Evolutionary conservation across 371 early-diverging fungal species (phyloP), one percentile per base, ranked within the genome.

Genomic region (Catenaria anguillulae): DNA sequence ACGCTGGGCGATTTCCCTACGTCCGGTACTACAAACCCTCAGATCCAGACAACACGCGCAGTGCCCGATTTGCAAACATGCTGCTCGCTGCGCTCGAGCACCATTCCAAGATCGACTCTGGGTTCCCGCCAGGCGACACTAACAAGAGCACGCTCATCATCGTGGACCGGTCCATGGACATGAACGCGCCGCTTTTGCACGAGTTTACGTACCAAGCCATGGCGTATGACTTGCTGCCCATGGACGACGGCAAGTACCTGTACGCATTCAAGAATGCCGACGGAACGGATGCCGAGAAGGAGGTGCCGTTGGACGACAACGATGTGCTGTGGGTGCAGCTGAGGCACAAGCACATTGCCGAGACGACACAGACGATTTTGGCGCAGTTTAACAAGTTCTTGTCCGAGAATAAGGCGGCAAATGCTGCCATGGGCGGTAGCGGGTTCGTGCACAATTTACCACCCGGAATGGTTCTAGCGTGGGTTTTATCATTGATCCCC

Each of bases 201-300:
- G 89, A 92, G 66, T 90, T 96, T 48, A 89, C 93, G 0, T 96
- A 93, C 65, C 93, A 96, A 72, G 91, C 95, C 4, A 88, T 92
- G 85, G 81, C 84, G 19, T 83, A 89, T 56, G 97, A 97, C 68
- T 69, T 92, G 42, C 66, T 92, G n/a, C 73, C 77, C 23, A 77
- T 89, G 23, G 84, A 86, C 67, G 80, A 86, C 63, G 85, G 87
- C 52, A 75, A 73, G 61, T 71, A 68, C 65, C 35, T 60, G 69
- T 34, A 65, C 37, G 26, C 40, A 8, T 17, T 8, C 58, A 58
- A 24, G 29, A 15, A 5, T 8, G 3, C 2, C 1, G 31, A 3
- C 52, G 52, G 29, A 26, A 29, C 0, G 4, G 59, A 31, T 26
- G 79, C 80, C 62, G 78, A 74, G 19, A 73, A 79, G 66, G 80